Percentiles rank a stretch among this genome's conserved stretches.
phyloP scores from a whole-genome alignment of 192 early-diverging fungal genomes.

The Haplosporangium gracile region DNA sequence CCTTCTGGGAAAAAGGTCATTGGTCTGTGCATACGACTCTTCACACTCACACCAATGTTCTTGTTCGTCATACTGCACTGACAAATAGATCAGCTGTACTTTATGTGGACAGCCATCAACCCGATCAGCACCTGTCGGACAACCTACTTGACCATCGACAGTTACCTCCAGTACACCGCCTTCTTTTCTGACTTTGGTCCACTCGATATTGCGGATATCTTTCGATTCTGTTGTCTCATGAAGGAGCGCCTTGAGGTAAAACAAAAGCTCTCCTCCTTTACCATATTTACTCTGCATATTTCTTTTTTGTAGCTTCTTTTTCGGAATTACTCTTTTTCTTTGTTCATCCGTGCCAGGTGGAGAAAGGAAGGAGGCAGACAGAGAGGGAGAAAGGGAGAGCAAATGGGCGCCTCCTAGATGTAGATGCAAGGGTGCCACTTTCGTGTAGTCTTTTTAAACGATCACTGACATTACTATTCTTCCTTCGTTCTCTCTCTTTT shows the following conservation, averaged over 20 bases:
- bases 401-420: neutral
- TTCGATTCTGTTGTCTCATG: slow-evolving; percentile 73
- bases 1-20: neutral
- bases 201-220: slow-evolving; percentile 71
- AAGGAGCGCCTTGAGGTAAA: slow-evolving; percentile 70
- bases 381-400: neutral
- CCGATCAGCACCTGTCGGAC: slow-evolving; percentile 49
- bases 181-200: slow-evolving; percentile 83
- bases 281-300: neutral
- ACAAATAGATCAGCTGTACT: slow-evolving; percentile 72
- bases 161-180: slow-evolving; percentile 67
- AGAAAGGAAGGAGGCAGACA: neutral
- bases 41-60: neutral
- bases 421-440: neutral
- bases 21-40: neutral
- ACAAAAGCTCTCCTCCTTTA: neutral
- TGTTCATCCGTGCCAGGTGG: neutral
- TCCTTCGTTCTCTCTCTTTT: neutral
- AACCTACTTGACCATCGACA: slow-evolving; percentile 73
- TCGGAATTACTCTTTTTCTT: neutral
- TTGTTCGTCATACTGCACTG: neutral
- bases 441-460: neutral
- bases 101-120: slow-evolving; percentile 58
- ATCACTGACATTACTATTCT: neutral
- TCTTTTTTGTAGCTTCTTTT: neutral